phyloP scores from a whole-genome alignment of 768 basidiomycete genomes.

The Tulasnella sp. region DNA sequence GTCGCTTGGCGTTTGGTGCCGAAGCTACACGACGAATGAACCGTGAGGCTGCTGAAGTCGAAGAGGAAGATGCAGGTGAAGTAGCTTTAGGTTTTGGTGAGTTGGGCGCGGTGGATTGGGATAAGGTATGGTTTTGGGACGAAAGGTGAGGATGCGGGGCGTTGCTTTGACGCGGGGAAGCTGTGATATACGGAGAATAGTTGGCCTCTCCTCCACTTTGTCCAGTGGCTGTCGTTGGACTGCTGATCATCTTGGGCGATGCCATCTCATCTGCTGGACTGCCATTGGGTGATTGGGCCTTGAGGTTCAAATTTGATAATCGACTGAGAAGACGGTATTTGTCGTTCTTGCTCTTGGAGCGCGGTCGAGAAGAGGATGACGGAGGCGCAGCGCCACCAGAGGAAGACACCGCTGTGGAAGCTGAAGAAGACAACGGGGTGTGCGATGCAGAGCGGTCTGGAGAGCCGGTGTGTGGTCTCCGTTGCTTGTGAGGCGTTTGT shows the following conservation, averaged over 20 bases:
- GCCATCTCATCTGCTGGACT: conserved; percentile 10
- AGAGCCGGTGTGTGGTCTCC: conserved; percentile 4
- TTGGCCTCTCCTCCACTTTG: background rate
- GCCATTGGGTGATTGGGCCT: background rate
- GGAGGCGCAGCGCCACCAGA: background rate
- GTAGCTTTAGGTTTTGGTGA: conserved; percentile 2
- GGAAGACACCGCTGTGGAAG: conserved; percentile 1
- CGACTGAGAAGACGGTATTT: conserved; percentile 14
- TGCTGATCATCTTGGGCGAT: background rate
- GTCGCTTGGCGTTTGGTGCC: conserved; percentile 89
- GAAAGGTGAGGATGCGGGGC: background rate
- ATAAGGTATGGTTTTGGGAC: background rate
- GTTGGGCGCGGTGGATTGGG: conserved; percentile 8
- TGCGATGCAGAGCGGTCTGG: conserved; percentile 14
- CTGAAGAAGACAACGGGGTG: conserved; percentile 10
- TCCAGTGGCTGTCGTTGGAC: background rate
- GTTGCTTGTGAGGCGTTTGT: conserved; percentile 2
- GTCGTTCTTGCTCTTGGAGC: conserved; percentile 16
- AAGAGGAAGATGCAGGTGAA: background rate
- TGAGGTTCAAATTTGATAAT: conserved; percentile 12
- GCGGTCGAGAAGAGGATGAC: background rate
- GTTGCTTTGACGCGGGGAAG: background rate
- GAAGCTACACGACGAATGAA: conserved; percentile 94
- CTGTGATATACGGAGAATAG: background rate
- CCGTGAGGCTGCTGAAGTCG: conserved; percentile 45